Conservation (phyloP, 2,329 filamentous ascomycete genomes). For the Neurospora crassa region DNA sequence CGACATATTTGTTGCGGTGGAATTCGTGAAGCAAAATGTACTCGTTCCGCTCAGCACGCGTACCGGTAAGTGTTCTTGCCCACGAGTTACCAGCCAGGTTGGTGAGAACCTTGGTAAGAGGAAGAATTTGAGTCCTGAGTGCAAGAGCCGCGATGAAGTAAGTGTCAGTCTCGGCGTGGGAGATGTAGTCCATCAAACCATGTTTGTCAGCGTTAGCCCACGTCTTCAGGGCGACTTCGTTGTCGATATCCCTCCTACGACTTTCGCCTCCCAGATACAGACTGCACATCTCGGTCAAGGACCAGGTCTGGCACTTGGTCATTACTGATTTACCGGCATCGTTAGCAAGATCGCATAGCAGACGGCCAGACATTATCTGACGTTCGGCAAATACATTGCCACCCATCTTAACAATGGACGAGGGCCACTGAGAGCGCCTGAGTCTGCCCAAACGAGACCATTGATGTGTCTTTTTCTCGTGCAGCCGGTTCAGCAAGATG, state of each 20-base stretch:
- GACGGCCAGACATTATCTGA: slow-evolving; percentile 75
- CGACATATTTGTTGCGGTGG: slow-evolving; percentile 93
- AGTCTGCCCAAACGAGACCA: slow-evolving; percentile 92
- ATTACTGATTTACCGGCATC: slow-evolving; percentile 96
- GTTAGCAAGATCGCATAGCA: slow-evolving; percentile 90
- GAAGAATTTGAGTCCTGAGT: slow-evolving; percentile 80
- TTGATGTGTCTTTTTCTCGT: slow-evolving; percentile 82
- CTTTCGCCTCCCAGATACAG: slow-evolving; percentile 71
- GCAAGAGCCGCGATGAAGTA: slow-evolving; percentile 91
- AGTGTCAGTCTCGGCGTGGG: slow-evolving; percentile 89
- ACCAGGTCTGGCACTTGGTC: slow-evolving; percentile 97
- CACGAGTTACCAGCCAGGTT: slow-evolving; percentile 97
- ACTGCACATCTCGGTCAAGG: slow-evolving; percentile 92
- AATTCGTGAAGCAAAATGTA: slow-evolving; percentile 99
- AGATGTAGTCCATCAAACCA: slow-evolving; percentile 86
- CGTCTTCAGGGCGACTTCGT: slow-evolving; percentile 73
- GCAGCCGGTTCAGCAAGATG: slow-evolving; percentile 74
- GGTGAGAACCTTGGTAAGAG: slow-evolving; percentile 88
- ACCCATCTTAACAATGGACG: slow-evolving; percentile 73
- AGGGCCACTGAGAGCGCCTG: slow-evolving; percentile 76
- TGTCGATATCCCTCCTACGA: slow-evolving; percentile 75
- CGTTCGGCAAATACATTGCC: slow-evolving; percentile 90
- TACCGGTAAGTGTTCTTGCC: slow-evolving; percentile 92
- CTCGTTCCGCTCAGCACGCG: slow-evolving; percentile 93
- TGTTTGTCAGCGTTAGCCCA: slow-evolving; percentile 70